phyloP scores from a whole-genome alignment of 768 basidiomycete species.

The Tylopilus vinaceipallidus region DNA sequence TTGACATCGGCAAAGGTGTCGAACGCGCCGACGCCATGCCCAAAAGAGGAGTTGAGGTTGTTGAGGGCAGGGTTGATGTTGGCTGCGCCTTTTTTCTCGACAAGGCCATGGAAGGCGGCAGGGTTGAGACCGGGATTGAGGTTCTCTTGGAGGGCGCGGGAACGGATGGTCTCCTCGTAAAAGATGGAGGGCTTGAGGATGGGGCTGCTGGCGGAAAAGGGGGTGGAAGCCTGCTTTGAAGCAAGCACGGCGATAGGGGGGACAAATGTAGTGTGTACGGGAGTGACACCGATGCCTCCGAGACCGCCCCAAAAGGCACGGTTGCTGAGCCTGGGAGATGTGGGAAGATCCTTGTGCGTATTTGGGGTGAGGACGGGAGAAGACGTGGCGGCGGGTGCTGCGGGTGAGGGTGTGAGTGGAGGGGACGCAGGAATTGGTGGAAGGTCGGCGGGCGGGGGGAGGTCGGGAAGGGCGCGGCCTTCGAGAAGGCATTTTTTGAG shows the following conservation, averaged over 20 bases:
- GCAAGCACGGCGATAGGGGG: slow-evolving; percentile 55
- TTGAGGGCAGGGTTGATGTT: slow-evolving; percentile 30
- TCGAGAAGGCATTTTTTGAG: slow-evolving; percentile 76
- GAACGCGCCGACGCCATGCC: slow-evolving; percentile 46
- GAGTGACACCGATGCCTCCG: slow-evolving; percentile 69
- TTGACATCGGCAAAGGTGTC: slow-evolving; percentile 79
- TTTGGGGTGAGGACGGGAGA: slow-evolving; percentile 56
- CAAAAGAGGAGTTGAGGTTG: slow-evolving; percentile 23
- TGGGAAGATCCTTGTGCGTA: slow-evolving; percentile 74
- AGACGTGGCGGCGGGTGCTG: slow-evolving; percentile 15
- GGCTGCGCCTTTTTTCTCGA: slow-evolving; percentile 34
- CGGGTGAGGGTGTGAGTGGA: slow-evolving; percentile 29
- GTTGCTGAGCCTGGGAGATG: slow-evolving; percentile 51
- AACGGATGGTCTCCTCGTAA: slow-evolving; percentile 27
- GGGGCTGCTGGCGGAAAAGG: slow-evolving; percentile 26
- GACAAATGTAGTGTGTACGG: slow-evolving; percentile 80
- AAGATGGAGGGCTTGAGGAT: slow-evolving; percentile 32
- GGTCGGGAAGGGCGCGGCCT: slow-evolving; percentile 49
- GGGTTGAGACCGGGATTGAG: slow-evolving; percentile 30
- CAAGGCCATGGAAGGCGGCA: slow-evolving; percentile 7
- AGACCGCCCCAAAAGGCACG: slow-evolving; percentile 81
- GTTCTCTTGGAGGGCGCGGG: slow-evolving; percentile 24
- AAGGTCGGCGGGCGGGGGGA: slow-evolving; percentile 47
- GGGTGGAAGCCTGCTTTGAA: slow-evolving; percentile 18
- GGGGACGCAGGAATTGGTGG: slow-evolving; percentile 41